A percentile compares a stretch with the other conserved stretches of the same genome.
These are phyloP conservation scores for Apiospora pterosperma DNA, from an alignment of 2,329 filamentous ascomycete species.

Conservation along the genomic window DNA sequence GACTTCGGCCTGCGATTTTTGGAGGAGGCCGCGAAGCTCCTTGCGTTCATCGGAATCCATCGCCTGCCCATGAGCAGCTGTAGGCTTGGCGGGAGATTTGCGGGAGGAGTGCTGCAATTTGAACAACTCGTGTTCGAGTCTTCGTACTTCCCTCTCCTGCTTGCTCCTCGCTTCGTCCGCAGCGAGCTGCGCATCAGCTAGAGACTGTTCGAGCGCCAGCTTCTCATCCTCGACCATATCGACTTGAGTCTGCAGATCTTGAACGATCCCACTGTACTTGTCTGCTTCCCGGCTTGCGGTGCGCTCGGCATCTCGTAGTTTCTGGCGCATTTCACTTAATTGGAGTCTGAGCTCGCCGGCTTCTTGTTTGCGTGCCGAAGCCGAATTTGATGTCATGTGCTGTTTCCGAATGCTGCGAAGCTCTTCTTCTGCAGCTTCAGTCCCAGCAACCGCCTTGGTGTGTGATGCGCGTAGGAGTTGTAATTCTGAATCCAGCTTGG, in stretches of 20 bases:
- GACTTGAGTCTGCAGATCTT: slow-evolving; percentile 63
- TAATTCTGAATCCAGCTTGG: slow-evolving; percentile 57
- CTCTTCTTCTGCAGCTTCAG: slow-evolving; percentile 63
- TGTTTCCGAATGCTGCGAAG: slow-evolving; percentile 52
- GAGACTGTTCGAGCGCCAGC: slow-evolving; percentile 52
- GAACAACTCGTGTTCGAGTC: slow-evolving; percentile 25
- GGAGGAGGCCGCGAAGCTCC: slow-evolving; percentile 58
- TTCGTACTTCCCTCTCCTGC: slow-evolving; percentile 40
- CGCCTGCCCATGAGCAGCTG: slow-evolving; percentile 19
- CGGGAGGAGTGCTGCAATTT: slow-evolving; percentile 25
- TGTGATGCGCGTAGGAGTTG: slow-evolving; percentile 54
- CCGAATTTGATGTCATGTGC: slow-evolving; percentile 48
- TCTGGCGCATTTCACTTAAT: slow-evolving; percentile 42
- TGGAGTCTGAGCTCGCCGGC: slow-evolving; percentile 43
- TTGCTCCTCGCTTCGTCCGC: slow-evolving; percentile 49
- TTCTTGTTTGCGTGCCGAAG: slow-evolving; percentile 55
- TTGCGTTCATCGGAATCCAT: slow-evolving; percentile 48
- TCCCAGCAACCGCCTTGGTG: slow-evolving; percentile 59
- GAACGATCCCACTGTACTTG: slow-evolving; percentile 35
- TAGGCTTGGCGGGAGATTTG: slow-evolving; percentile 7
- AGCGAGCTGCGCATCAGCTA: slow-evolving; percentile 51
- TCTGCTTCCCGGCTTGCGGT: slow-evolving; percentile 1
- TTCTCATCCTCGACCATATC: slow-evolving; percentile 64
- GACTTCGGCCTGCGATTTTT: slow-evolving; percentile 59
- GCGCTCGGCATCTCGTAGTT: slow-evolving; percentile 49